Base-by-base conservation (phyloP, 441 rosid genomes). In the Corymbia calophylla region DNA sequence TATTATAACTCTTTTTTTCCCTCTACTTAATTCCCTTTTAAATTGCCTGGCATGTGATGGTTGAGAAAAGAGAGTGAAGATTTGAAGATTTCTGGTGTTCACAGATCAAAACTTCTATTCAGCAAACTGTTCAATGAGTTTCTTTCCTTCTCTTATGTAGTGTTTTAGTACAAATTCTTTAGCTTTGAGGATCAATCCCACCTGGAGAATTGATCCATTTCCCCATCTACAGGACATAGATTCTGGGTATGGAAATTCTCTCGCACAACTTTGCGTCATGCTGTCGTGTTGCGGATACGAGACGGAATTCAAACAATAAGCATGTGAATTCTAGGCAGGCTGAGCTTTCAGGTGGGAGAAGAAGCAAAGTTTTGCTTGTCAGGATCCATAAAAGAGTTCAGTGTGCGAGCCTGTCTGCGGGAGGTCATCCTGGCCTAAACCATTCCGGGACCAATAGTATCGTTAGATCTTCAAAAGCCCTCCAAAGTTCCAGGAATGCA, bases 221-320 rank as follows among this genome's bases (percentile, higher is more conserved):
- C 19, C 21, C 17, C 39, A 35, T 23, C 49, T 73, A 86, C 90
- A 92, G 94, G 88, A 77, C 18, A 53, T 19, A 56, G 47, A 87
- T 89, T 89, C 81, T 86, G 88, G 92, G 88, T 19, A 96, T 95
- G 97, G 96, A 94, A 88, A 89, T 92, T 91, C 88, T 94, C 87
- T 91, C 94, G 8, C 89, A 90, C 49, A 92, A 85, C 87, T 89
- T 89, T 17, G 91, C 92, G 44, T 88, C 89, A 21, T 91, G 92
- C 53, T 51, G 92, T 91, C 60, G 9, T 88, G 93, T 56, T 66
- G 70, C 86, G 44, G 87, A 90, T 89, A 77, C 89, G 81, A 91
- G 91, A 82, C 81, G 90, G 91, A 92, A 89, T 91, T 62, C 90
- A 47, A 90, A 66, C 55, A 90, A 86, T n/a, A 87, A 73, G 90